Evolutionary conservation across 768 basidiomycete genomes (phyloP).

Genomic region (Phylloporus sp.): DNA sequence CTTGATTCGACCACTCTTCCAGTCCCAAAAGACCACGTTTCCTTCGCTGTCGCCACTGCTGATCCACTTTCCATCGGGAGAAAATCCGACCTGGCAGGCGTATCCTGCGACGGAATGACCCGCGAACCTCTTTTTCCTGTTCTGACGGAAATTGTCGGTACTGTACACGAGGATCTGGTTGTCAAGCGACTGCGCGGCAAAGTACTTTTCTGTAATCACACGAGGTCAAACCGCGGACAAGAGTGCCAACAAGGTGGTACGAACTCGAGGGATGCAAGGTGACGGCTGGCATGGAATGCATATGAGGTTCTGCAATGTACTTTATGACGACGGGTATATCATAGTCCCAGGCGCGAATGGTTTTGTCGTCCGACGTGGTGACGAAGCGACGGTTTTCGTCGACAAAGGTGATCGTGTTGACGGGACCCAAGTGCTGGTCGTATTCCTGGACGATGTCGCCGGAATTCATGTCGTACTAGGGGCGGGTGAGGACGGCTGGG

Average conservation of each 20-base stretch:
- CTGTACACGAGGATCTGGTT: constrained; percentile 98
- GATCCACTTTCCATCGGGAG: constrained; percentile 97
- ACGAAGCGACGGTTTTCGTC: constrained; percentile 97
- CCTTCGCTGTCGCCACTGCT: constrained; percentile 95
- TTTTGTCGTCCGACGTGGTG: constrained; percentile 98
- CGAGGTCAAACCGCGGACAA: constrained; percentile 2
- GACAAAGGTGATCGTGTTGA: constrained; percentile 98
- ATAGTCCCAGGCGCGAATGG: constrained; percentile 98
- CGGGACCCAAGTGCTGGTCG: constrained; percentile 96
- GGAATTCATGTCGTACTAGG: constrained; percentile 89
- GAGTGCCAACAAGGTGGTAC: constrained; percentile 31
- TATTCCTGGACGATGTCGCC: constrained; percentile 98
- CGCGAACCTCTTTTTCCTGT: constrained; percentile 96
- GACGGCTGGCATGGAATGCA: constrained; percentile 99
- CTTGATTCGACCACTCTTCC: constrained; percentile 97
- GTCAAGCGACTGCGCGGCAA: constrained; percentile 95
- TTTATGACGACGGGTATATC: constrained; percentile 99
- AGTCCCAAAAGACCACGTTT: constrained; percentile 98
- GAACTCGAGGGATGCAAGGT: constrained; percentile 91
- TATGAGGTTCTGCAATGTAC: constrained; percentile 97
- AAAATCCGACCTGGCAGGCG: constrained; percentile 95
- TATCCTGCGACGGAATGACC: constrained; percentile 97
- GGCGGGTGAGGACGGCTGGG: background rate
- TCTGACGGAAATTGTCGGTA: constrained; percentile 97
- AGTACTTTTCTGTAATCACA: constrained; percentile 71